Evolutionary conservation across 176 grass and related monocot genomes (phyloP), one percentile per base, ranked within the genome.

Genomic region (Cenchrus purpureus): DNA sequence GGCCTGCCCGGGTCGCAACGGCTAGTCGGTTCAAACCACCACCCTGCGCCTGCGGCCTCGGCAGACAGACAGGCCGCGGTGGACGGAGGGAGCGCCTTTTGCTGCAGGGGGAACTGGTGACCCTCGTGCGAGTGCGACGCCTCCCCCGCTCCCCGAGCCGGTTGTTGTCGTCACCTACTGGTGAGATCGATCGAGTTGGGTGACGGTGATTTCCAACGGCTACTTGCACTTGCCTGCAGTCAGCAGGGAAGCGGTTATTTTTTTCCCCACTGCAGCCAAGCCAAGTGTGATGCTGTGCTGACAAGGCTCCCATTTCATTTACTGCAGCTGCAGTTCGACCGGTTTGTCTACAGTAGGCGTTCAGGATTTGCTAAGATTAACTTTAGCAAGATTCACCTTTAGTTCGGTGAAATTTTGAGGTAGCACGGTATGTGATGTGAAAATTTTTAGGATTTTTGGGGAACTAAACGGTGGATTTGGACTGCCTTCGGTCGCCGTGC

Each of bases 171-270:
- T 67, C 3, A 12, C 58, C 59, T 29, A 7, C 31, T 2, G 12
- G 59, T 6, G 19, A 13, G 15, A 16, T 56, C 52, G 51, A 53
- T 50, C 1, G 48, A 10, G 12, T 8, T 9, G 37, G 5, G 1
- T 22, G 40, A 48, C 4, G 20, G 46, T 28, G 58, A 68, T 6
- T 25, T 42, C 84, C 42, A 86, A 79, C 84, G 84, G 84, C 83
- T 79, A 79, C 5, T 25, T 25, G 25, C 25, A 25, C 25, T 25
- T 70, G 50, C 7, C 44, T 49, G 9, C 25, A 9, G 25, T 4
- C 22, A 49, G 15, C 45, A 17, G 45, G 0, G 4, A 19, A 31
- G 57, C 29, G 12, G 25, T 25, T 15, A 55, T 40, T 40, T 40
- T 40, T 3, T 25, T 25, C 25, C 11, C 0, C 3, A 13, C 3